Evolutionary conservation across 2,329 filamentous ascomycete species (phyloP).

Genomic region (Zasmidium angulare): DNA sequence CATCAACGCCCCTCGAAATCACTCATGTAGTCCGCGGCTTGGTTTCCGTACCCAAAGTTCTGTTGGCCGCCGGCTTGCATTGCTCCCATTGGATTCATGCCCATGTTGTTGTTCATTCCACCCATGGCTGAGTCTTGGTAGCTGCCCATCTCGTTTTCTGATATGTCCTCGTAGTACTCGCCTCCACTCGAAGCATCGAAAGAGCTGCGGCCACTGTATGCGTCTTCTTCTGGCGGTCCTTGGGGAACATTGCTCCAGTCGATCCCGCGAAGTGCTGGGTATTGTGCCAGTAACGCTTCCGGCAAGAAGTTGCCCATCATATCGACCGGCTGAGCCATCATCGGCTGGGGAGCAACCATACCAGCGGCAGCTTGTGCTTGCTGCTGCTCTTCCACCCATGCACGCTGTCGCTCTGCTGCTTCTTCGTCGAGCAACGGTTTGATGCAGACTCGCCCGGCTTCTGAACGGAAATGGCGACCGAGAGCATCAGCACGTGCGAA

Average conservation of each 20-base stretch:
- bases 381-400: conserved; percentile 61
- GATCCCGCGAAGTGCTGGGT: conserved; percentile 85
- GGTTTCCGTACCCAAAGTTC: conserved; percentile 17
- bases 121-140: conserved; percentile 26
- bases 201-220: conserved; percentile 70
- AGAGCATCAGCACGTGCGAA: conserved; percentile 95
- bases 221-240: conserved; percentile 47
- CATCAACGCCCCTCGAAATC: conserved; percentile 37
- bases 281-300: conserved; percentile 83
- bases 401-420: conserved; percentile 74
- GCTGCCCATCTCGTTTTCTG: conserved; percentile 48
- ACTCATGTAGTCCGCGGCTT: conserved; percentile 30
- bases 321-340: conserved; percentile 42
- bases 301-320: conserved; percentile 71
- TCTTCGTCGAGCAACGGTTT: conserved; percentile 97
- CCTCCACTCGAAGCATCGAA: conserved; percentile 73
- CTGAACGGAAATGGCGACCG: conserved; percentile 80
- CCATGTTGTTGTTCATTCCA: conserved; percentile 19
- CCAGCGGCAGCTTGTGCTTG: conserved; percentile 53
- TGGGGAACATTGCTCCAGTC: conserved; percentile 79
- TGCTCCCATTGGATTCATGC: conserved; percentile 21
- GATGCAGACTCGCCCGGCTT: conserved; percentile 94
- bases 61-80: conserved; percentile 22
- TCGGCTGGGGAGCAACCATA: conserved; percentile 33
- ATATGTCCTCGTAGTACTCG: conserved; percentile 70